These are phyloP conservation scores for Saccharomycopsis amapae DNA, from an alignment of 805 yeast species.

Conservation along the genomic window DNA sequence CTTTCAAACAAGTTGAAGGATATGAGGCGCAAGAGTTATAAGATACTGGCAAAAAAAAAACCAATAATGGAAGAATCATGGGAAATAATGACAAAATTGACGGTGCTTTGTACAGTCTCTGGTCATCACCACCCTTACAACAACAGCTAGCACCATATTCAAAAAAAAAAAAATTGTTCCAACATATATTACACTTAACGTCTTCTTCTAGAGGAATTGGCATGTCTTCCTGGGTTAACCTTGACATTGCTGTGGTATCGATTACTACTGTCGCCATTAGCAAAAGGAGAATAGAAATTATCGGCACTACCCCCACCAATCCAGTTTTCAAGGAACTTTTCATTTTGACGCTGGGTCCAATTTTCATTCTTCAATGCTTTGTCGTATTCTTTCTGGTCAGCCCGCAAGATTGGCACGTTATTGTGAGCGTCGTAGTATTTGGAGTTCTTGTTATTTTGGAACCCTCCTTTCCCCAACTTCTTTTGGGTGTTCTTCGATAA, in stretches of 20 bases:
- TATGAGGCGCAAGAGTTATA: too few relatives aligned
- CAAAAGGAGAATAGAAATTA: conserved; percentile 84
- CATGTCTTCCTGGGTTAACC: conserved; percentile 81
- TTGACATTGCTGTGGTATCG: conserved; percentile 57
- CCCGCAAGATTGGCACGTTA: conserved; percentile 58
- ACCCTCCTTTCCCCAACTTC: conserved; percentile 71
- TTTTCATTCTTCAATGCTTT: conserved; percentile 81
- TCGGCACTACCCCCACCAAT: conserved; percentile 90
- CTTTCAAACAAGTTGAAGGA: too few relatives aligned
- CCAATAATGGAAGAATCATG: too few relatives aligned
- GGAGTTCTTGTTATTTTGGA: conserved; percentile 61
- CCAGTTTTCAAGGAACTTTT: conserved; percentile 79
- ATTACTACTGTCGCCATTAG: conserved; percentile 38
- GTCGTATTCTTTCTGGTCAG: conserved; percentile 90
- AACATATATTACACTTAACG: too few relatives aligned
- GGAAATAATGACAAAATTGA: too few relatives aligned
- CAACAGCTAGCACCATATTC: too few relatives aligned
- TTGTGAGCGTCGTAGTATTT: conserved; percentile 37
- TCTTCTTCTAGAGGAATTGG: conserved; percentile 52
- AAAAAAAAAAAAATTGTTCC: too few relatives aligned
- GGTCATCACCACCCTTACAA: too few relatives aligned
- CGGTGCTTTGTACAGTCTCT: too few relatives aligned
- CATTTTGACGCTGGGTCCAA: conserved; percentile 82
- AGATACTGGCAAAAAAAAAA: too few relatives aligned
- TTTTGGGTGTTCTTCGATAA: conserved; percentile 67